phyloP scores from a whole-genome alignment of 2,329 filamentous ascomycete genomes.

The Pleurostoma richardsiae region DNA sequence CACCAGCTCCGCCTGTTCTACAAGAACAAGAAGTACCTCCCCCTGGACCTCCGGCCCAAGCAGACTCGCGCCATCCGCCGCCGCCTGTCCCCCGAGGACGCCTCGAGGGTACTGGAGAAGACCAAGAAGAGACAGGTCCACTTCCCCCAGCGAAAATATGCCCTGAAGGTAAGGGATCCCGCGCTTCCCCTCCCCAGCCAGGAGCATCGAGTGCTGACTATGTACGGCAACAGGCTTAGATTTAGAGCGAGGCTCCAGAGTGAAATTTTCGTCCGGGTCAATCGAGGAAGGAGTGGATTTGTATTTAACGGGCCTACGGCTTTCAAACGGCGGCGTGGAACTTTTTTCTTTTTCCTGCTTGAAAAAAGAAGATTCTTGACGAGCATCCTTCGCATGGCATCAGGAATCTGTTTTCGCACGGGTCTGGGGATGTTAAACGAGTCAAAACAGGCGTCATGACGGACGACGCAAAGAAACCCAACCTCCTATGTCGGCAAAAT shows the following conservation, averaged over 20 bases:
- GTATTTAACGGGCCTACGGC: not conserved
- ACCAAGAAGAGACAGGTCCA: conserved; percentile 92
- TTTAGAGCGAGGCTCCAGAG: not conserved
- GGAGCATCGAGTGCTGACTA: not conserved
- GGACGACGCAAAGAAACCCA: no score
- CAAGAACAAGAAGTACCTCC: conserved; percentile 99
- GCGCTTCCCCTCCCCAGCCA: not conserved
- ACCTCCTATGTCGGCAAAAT: conserved; percentile 6
- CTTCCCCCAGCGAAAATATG: conserved; percentile 98
- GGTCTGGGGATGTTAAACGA: not conserved
- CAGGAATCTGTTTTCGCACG: conserved; percentile 9
- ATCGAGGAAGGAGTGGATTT: not conserved
- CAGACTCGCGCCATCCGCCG: conserved; percentile 97
- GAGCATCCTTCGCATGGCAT: conserved; percentile 10
- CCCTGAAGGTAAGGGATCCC: conserved; percentile 78
- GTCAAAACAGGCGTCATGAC: no score
- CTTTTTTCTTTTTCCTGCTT: no score
- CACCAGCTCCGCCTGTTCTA: conserved; percentile 98
- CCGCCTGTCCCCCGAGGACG: conserved; percentile 88
- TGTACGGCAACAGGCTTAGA: not conserved
- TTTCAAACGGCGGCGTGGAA: not conserved
- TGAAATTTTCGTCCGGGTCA: no score
- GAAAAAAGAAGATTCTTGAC: conserved; percentile 4
- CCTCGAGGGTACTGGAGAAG: conserved; percentile 80
- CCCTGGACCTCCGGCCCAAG: conserved; percentile 97